These are phyloP conservation scores for Borealophlyctis nickersoniae DNA, from an alignment of 192 early-diverging fungal species.

Conservation along the genomic window DNA sequence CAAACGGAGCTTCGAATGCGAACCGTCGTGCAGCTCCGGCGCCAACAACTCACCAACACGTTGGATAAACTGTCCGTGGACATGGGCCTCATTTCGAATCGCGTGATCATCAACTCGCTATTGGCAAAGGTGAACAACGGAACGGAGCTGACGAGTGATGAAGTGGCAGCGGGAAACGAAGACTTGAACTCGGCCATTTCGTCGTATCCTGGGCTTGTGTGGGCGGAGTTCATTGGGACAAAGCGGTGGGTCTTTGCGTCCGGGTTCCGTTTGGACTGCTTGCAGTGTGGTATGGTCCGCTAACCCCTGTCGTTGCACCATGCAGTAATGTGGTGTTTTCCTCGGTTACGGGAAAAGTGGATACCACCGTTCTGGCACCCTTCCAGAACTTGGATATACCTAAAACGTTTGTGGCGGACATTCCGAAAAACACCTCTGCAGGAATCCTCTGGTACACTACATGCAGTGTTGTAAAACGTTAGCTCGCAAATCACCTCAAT, in stretches of 20 bases:
- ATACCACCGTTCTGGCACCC: neutral
- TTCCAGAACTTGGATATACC: too few species aligned
- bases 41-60: too few species aligned
- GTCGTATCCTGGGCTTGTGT: neutral
- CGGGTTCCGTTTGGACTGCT: neutral
- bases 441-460: neutral
- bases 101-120: neutral
- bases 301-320: neutral
- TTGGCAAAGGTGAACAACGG: neutral
- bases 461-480: neutral
- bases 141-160: neutral
- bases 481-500: too few species aligned
- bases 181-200: neutral
- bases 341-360: neutral
- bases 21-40: too few species aligned
- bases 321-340: neutral
- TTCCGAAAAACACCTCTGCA: neutral
- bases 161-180: neutral
- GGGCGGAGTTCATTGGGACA: neutral
- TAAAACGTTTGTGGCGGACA: neutral
- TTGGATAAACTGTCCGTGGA: too few species aligned
- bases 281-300: neutral
- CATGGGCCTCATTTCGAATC: neutral
- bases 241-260: neutral
- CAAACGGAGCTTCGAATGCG: too few species aligned